Evolutionary conservation across 1,284 basidiomycete species (phyloP), one percentile per base, ranked within the genome.

Genomic region (Irpex lacteus): DNA sequence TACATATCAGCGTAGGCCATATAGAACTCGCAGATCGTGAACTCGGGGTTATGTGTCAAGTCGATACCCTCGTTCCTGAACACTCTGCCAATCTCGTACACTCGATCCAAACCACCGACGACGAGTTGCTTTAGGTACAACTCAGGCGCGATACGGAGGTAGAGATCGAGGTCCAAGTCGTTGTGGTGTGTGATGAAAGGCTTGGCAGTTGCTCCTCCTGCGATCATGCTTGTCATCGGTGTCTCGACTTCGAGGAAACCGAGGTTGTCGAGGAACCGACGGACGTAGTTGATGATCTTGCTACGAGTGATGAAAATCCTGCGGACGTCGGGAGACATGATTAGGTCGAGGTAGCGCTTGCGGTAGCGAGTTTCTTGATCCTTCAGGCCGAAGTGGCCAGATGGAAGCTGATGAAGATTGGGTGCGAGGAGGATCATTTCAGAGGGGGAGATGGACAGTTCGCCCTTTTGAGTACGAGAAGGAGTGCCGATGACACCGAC

Each of bases 1-100:
- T 96, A 94, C 95, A 98, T 98, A 78, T 99, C 97, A 67, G 97
- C 97, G 74, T 98, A 99, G 34, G 97, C 97, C 97, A 99, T 99
- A 78, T 99, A 99, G 80, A 99, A 99, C 82, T 99, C 97, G 85
- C 97, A 99, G 78, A 98, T 98, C 19, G 95, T 95, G 82, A 98
- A 97, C 76, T 97, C 95, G 68, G 96, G 95, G 79, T 98, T 98
- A 78, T 98, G 96, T 32, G 97, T 99, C 72, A 98, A 83, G 80
- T 99, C 98, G 76, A 99, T 99, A 60, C 96, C 94, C 77, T 99
- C 98, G 78, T 99, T 99, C 63, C 98, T 83, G 87, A 99, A 99
- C 37, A 98, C 96, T 60, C 97, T 90, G 5, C 97, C 98, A 68
- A 99, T 98, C 80, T 99, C 97, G 80, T 96, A 99, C 8, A 99